phyloP scores from a whole-genome alignment of 2,329 filamentous ascomycete genomes.

The Tolypocladium tundrense region DNA sequence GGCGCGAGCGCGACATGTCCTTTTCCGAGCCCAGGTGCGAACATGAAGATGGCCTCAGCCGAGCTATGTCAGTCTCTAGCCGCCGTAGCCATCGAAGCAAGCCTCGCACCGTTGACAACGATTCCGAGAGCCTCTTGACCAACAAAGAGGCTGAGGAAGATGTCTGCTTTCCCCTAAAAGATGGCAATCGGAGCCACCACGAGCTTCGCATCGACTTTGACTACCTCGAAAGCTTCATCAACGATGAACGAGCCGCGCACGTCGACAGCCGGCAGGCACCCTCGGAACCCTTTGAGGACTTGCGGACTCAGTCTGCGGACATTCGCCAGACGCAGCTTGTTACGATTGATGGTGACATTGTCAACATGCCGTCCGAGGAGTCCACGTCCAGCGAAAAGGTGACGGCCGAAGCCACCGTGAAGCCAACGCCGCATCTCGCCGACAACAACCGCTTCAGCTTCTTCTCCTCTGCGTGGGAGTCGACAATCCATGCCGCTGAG shows the following conservation, averaged over 20 bases:
- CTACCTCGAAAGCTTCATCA: conserved; percentile 84
- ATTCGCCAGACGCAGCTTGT: conserved; percentile 26
- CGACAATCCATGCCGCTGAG: conserved; percentile 83
- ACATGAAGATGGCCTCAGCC: conserved; percentile 43
- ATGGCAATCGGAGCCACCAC: conserved; percentile 49
- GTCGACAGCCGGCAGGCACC: conserved; percentile 39
- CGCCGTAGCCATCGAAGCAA: conserved; percentile 48
- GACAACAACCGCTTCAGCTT: conserved; percentile 85
- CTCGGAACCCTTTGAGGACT: conserved; percentile 19
- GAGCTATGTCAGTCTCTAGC: conserved; percentile 61
- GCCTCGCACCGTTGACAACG: conserved; percentile 50
- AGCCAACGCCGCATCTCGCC: conserved; percentile 26
- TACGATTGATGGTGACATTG: conserved; percentile 46
- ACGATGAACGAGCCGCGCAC: conserved; percentile 42
- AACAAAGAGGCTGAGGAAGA: conserved; percentile 73
- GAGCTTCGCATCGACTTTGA: conserved; percentile 86
- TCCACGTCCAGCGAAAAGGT: conserved; percentile 37
- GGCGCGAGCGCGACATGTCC: conserved; percentile 65
- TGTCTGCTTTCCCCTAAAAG: conserved; percentile 76
- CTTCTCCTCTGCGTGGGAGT: conserved; percentile 91
- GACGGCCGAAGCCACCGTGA: conserved; percentile 24
- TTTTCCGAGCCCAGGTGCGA: conserved; percentile 37
- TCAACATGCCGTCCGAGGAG: conserved; percentile 40
- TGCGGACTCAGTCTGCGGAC: conserved; percentile 16
- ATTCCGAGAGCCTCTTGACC: conserved; percentile 50